Base-by-base conservation (phyloP, 179 eudicot species). In the Silene noctiflora region DNA sequence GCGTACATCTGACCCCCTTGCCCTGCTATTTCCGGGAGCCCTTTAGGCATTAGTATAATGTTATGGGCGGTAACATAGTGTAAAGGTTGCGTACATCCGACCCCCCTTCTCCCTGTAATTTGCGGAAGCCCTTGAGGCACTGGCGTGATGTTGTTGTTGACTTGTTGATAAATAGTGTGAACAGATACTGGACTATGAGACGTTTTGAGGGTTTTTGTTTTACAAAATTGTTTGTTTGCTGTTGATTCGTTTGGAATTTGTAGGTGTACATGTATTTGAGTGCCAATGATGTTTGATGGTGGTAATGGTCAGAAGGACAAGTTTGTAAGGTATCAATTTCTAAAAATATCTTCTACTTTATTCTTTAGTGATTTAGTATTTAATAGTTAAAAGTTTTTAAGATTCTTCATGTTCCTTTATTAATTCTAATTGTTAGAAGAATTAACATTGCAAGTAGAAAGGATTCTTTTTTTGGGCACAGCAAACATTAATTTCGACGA, bases 271-370 rank as follows among this genome's bases (percentile, higher is more conserved):
- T 82, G 84, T 75, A 51, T 75, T 62, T 66, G 80, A 76, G 61
- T 33, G n/a, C 74, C 60, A 67, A 82, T 48, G 82, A 92, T 92
- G 97, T 86, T 90, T 71, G 92, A 91, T 74, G 84, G 91, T 82
- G 91, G 91, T 73, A 80, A 89, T 80, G 87, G 94, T 72, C 91
- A 88, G 85, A 87, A 84, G 81, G 96, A 91, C 78, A 89, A 89
- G 83, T 91, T 91, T 82, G 88, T 88, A 65, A 91, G 96, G 96
- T 91, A 83, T 51, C 63, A 16, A 48, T 69, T 73, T 46, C 44
- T 3, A 21, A 29, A 19, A 16, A 25, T 27, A 55, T 72, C 65
- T 56, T 56, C 7, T 55, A 29, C 46, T 72, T 21, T 17, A 17
- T 70, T 51, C 2, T 21, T 5, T 12, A 14, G n/a, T 51, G 42